Evolutionary conservation across 345 rosid genomes (phyloP), one percentile per base, ranked within the genome.

Genomic region (Lepidium aucheri): DNA sequence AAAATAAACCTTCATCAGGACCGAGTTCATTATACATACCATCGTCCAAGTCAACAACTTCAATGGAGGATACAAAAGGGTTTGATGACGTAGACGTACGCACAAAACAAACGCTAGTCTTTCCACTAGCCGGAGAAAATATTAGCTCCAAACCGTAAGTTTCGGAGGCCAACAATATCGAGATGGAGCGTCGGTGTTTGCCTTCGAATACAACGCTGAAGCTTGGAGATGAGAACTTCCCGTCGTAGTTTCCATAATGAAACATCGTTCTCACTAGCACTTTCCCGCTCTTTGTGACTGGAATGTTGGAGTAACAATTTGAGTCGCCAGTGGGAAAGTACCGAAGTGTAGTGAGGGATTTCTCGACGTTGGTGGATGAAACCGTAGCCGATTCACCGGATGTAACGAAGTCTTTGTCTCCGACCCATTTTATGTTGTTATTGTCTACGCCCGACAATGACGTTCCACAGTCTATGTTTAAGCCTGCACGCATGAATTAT

Each of bases 31-130:
- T 30, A 3, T 73, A 66, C 77, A 73, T 66, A 18, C 72, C 68
- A 3, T 4, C 0, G 0, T 4, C 68, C 43, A 73, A 24, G 30
- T 52, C 63, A 0, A 4, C 20, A 73, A 67, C 73, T 67, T 73
- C 73, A 42, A 73, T 73, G 15, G 77, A 22, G 1, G 77, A 73
- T 51, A 73, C 60, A 73, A 73, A 73, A 42, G 77, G 77, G 60
- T 59, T 53, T 2, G 54, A 58, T 3, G 46, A 45, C 0, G 72
- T 22, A 67, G 68, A 67, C 8, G 77, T 53, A 7, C 72, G 62
- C 26, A 24, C 68, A 36, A 73, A 52, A 4, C 73, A 73, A 34
- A 73, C 56, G n/a, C 11, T 73, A 9, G 43, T 73, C 33, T 53
- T 68, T 43, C 50, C 70, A 12, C 35, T 33, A 8, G 42, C 51